Conservation (phyloP, 2,329 filamentous ascomycete species). For the Fusarium sp. region DNA sequence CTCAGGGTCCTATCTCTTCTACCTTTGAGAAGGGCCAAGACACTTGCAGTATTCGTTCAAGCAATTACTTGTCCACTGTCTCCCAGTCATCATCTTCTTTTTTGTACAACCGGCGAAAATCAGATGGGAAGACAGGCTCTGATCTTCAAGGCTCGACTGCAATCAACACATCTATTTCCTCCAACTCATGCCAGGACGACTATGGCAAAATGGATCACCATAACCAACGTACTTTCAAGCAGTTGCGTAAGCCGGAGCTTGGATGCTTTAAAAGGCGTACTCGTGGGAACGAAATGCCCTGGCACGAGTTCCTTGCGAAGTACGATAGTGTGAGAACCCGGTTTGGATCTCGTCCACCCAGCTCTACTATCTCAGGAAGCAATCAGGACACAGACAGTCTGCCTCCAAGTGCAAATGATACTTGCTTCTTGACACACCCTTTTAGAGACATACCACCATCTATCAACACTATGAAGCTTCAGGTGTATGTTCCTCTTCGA, state of each 20-base stretch:
- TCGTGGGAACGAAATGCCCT: too few species aligned
- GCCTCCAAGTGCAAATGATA: background rate
- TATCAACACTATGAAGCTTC: background rate
- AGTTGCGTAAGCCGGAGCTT: background rate
- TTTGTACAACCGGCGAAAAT: too few species aligned
- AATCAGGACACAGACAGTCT: background rate
- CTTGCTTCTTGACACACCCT: too few species aligned
- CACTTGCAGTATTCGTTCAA: background rate
- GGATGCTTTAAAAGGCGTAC: too few species aligned
- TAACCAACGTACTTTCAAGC: background rate
- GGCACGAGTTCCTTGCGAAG: too few species aligned
- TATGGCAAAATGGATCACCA: background rate
- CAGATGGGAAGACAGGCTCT: too few species aligned
- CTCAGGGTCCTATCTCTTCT: background rate
- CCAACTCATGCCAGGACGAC: background rate
- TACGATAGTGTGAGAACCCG: background rate
- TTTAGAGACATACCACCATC: too few species aligned
- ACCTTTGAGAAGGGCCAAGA: background rate
- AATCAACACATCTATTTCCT: background rate
- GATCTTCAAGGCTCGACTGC: too few species aligned
- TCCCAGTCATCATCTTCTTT: too few species aligned
- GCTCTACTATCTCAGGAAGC: background rate
- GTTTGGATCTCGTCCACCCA: background rate
- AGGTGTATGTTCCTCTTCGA: conserved; percentile 1
- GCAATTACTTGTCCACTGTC: background rate